Conservation (phyloP, 176 grass and related monocot genomes). For the Saccharum officinarum region DNA sequence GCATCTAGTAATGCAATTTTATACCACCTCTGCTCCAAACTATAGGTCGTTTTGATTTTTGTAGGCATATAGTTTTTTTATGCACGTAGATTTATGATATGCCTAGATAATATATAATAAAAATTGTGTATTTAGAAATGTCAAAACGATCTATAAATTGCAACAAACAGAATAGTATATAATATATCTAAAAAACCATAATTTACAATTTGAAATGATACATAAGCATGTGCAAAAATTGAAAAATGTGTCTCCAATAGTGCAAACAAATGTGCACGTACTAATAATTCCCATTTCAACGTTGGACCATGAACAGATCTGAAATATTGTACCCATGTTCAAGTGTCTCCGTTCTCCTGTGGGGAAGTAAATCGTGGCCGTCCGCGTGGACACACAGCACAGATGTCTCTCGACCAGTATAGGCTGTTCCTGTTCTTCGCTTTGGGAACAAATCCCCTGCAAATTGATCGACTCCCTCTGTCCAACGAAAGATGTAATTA, state of each 20-base stretch:
- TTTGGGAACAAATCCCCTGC: background rate
- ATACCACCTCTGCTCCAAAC: too few species aligned
- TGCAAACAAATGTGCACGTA: background rate
- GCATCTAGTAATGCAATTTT: too few species aligned
- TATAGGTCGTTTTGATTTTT: too few species aligned
- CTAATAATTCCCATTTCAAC: background rate
- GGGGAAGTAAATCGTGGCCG: background rate
- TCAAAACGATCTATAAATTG: too few species aligned
- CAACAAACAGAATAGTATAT: too few species aligned
- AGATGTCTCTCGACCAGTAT: background rate
- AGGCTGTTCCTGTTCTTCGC: background rate
- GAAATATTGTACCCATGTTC: background rate
- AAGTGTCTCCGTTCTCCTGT: background rate
- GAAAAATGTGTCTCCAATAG: background rate
- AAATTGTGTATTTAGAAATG: too few species aligned
- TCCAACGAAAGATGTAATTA: too few species aligned
- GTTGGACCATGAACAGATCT: background rate
- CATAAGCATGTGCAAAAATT: background rate
- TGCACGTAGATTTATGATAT: too few species aligned
- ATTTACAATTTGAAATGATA: background rate
- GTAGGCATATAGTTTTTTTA: too few species aligned
- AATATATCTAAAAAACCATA: background rate
- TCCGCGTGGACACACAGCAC: background rate
- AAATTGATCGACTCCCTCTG: background rate
- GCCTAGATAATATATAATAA: too few species aligned